Evolutionary conservation across 164 flowering plant genomes (phyloP).

Genomic region (Sedum album): DNA sequence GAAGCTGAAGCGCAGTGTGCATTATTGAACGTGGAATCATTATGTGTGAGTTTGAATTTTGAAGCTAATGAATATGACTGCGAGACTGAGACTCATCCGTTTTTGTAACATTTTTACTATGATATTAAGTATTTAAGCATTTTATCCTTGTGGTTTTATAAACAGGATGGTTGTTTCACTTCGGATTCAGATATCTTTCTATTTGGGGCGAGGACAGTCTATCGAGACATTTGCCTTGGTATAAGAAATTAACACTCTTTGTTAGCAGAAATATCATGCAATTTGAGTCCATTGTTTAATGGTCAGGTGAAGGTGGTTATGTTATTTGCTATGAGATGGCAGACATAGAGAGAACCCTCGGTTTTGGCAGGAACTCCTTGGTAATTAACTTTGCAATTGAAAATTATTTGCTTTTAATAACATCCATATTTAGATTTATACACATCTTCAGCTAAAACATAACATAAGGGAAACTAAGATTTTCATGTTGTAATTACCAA

Average conservation of each 20-base stretch:
- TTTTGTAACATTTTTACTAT: not conserved
- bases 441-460: not conserved
- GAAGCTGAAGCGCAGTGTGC: constrained; percentile 98
- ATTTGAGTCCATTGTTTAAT: constrained; percentile 7
- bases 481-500: not conserved
- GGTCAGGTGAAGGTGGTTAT: constrained; percentile 76
- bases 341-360: constrained; percentile 79
- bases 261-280: not conserved
- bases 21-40: constrained; percentile 56
- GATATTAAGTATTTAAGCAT: not conserved
- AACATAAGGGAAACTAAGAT: too few relatives aligned
- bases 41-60: constrained; percentile 54
- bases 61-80: not conserved
- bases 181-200: constrained; percentile 91
- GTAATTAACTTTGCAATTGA: constrained; percentile 23
- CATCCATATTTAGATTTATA: not conserved
- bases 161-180: constrained; percentile 91
- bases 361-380: constrained; percentile 87
- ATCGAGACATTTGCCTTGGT: constrained; percentile 90
- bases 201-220: constrained; percentile 92
- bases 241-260: constrained; percentile 2
- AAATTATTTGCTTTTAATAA: not conserved
- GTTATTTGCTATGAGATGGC: constrained; percentile 89
- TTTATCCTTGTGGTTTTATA: not conserved
- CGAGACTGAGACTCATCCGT: not conserved